phyloP scores from a whole-genome alignment of 805 yeast genomes.

The Millerozyma miso region DNA sequence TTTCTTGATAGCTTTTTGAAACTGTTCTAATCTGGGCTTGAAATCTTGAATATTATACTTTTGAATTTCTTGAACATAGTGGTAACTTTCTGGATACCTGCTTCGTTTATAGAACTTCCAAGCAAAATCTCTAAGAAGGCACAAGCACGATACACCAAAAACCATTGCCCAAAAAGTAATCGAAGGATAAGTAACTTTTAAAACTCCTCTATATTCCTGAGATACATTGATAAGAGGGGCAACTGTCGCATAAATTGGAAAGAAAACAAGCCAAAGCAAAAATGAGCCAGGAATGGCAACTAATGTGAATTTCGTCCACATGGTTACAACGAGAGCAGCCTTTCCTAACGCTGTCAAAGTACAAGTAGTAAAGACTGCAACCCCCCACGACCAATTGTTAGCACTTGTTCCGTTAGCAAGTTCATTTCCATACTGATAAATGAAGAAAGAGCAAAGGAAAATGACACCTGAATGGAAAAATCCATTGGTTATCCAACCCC shows the following conservation, averaged over 20 bases:
- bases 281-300: constrained; percentile 95
- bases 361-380: constrained; percentile 82
- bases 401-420: constrained; percentile 65
- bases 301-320: constrained; percentile 93
- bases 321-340: constrained; percentile 85
- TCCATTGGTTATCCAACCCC: constrained; percentile 98
- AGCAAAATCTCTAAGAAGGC: constrained; percentile 79
- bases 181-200: constrained; percentile 71
- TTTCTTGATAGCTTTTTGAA: constrained; percentile 94
- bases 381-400: constrained; percentile 95
- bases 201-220: constrained; percentile 76
- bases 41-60: constrained; percentile 90
- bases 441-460: constrained; percentile 65
- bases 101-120: constrained; percentile 95
- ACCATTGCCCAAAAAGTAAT: constrained; percentile 79
- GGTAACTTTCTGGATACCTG: constrained; percentile 89
- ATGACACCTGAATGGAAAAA: constrained; percentile 89
- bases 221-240: constrained; percentile 86
- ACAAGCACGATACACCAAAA: constrained; percentile 69
- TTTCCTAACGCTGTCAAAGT: constrained; percentile 87
- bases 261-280: constrained; percentile 73
- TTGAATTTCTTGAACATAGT: constrained; percentile 94
- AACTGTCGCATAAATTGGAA: constrained; percentile 80
- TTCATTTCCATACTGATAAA: constrained; percentile 65
- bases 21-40: constrained; percentile 94